These are phyloP conservation scores for Septoria linicola DNA, from an alignment of 2,329 filamentous ascomycete species.

Conservation along the genomic window DNA sequence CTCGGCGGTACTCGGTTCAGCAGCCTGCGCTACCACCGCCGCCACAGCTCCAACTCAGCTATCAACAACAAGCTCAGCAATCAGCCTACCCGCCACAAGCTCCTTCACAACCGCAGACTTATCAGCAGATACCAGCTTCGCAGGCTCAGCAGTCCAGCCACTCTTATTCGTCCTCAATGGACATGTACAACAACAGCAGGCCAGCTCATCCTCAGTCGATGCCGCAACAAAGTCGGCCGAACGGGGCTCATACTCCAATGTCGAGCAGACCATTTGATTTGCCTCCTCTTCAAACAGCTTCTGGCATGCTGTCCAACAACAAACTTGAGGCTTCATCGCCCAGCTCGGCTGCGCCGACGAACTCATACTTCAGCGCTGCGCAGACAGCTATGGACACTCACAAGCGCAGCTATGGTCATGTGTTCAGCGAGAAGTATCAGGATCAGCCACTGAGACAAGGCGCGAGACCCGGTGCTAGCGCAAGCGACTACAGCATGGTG, in stretches of 20 bases:
- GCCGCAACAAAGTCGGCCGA: conserved; percentile 30
- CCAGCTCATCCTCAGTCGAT: conserved; percentile 30
- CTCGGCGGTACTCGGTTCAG: conserved; percentile 44
- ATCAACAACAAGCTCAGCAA: conserved; percentile 14
- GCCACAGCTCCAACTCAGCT: conserved; percentile 32
- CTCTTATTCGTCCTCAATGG: conserved; percentile 27
- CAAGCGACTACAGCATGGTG: conserved; percentile 14
- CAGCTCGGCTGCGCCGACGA: conserved; percentile 38
- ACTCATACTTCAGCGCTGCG: conserved; percentile 31
- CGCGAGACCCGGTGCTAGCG: conserved; percentile 40
- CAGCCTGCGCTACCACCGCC: conserved; percentile 39
- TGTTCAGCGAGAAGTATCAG: conserved; percentile 44
- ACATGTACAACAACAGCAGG: conserved; percentile 23
- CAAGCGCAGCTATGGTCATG: conserved; percentile 49
- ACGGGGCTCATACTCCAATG: conserved; percentile 26
- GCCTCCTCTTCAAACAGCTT: conserved; percentile 44
- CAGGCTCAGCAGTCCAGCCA: conserved; percentile 22
- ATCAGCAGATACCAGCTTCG: conserved; percentile 26
- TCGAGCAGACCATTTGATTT: conserved; percentile 31
- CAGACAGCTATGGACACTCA: conserved; percentile 32
- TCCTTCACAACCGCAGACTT: conserved; percentile 33
- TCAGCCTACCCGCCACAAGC: conserved; percentile 34
- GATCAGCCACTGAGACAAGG: conserved; percentile 47
- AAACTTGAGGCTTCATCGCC: conserved; percentile 47
- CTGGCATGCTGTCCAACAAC: conserved; percentile 34